Percentiles rank a stretch among this genome's conserved stretches.
Evolutionary conservation across 202 grass and related monocot species (phyloP).

Genomic region (Saccharum hybrid): DNA sequence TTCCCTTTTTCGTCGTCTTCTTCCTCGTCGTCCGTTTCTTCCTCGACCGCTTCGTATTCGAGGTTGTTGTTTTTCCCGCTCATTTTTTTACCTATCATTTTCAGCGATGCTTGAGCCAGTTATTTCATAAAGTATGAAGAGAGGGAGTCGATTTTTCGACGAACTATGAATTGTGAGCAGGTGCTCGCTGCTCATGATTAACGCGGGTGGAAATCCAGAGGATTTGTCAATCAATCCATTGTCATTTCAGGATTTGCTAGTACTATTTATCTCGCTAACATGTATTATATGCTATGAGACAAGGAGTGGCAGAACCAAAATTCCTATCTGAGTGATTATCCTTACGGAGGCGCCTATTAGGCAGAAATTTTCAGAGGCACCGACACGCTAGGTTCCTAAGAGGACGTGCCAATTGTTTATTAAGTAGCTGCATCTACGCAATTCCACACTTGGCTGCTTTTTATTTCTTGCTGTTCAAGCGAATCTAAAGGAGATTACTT

Average conservation of each 20-base stretch:
- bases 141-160: not conserved
- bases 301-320: not conserved
- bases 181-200: not conserved
- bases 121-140: not conserved
- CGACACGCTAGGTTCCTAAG: not conserved
- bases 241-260: not conserved
- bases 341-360: not conserved
- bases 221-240: not conserved
- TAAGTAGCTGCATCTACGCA: not conserved
- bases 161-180: not conserved
- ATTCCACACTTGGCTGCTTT: slow-evolving; percentile 6
- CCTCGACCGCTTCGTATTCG: slow-evolving; percentile 73
- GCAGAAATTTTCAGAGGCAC: not conserved
- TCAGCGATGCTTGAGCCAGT: not conserved
- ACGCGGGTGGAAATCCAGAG: not conserved
- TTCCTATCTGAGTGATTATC: not conserved
- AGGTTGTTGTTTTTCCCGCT: slow-evolving; percentile 38
- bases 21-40: slow-evolving; percentile 59
- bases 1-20: slow-evolving; percentile 67
- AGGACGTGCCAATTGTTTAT: not conserved
- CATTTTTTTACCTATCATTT: not conserved
- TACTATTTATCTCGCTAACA: slow-evolving; percentile 3
- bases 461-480: not conserved
- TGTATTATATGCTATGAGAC: slow-evolving; percentile 7
- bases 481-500: slow-evolving; percentile 15